A percentile compares a stretch with the other conserved stretches of the same genome.
phyloP scores from a whole-genome alignment of 139 green algal genomes.

The Chlorella sp. region DNA sequence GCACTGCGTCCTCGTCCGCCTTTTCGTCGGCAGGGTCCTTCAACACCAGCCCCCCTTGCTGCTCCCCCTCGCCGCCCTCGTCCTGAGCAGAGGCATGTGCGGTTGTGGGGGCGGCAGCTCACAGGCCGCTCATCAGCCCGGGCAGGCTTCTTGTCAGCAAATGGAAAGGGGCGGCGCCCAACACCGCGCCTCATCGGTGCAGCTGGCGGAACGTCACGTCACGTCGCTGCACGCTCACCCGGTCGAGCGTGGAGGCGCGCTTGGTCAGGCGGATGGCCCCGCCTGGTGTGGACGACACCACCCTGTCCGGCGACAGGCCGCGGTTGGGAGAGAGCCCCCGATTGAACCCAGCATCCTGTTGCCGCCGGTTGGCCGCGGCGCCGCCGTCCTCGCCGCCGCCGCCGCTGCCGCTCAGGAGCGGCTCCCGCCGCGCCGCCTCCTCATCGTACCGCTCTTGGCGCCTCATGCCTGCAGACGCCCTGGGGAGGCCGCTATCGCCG shows the following conservation, averaged over 20 bases:
- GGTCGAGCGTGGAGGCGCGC: neutral
- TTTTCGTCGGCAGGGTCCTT: constrained; percentile 1
- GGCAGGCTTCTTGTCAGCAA: no score
- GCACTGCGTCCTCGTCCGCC: neutral
- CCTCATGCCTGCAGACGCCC: neutral
- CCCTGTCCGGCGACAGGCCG: no score
- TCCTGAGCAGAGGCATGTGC: neutral
- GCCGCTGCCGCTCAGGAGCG: constrained; percentile 10
- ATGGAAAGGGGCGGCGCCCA: no score
- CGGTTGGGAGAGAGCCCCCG: neutral
- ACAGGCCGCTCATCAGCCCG: no score
- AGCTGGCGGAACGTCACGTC: no score
- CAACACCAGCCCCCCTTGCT: constrained; percentile 9
- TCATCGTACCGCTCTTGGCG: constrained; percentile 1
- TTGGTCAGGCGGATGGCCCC: constrained; percentile 11
- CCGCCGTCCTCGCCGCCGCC: neutral
- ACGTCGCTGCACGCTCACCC: neutral
- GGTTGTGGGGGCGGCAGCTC: neutral
- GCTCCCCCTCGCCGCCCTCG: neutral
- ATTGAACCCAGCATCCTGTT: neutral
- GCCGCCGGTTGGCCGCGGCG: neutral
- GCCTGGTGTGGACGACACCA: neutral
- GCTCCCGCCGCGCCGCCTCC: constrained; percentile 15
- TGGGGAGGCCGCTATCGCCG: neutral
- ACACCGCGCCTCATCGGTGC: no score